These are phyloP conservation scores for Coemansia brasiliensis DNA, from an alignment of 192 early-diverging fungal genomes.

Conservation along the genomic window DNA sequence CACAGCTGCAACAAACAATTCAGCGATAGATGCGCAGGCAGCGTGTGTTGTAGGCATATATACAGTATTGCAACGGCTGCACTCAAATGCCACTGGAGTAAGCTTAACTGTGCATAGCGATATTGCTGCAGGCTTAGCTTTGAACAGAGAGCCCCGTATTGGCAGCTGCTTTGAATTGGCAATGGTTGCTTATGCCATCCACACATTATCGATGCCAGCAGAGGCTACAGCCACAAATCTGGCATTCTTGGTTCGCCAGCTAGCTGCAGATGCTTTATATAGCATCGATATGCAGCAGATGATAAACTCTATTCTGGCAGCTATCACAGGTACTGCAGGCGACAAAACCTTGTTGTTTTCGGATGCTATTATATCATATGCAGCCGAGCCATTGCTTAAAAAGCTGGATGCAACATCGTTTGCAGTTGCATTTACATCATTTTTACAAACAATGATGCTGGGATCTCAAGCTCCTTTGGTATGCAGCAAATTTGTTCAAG, in stretches of 20 bases:
- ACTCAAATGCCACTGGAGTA: not conserved
- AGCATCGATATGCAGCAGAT: not conserved
- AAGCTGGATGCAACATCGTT: constrained; percentile 15
- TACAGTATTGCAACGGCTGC: not conserved
- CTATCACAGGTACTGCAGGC: not conserved
- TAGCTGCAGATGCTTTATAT: constrained; percentile 1
- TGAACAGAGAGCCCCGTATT: not conserved
- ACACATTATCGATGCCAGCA: not conserved
- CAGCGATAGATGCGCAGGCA: not conserved
- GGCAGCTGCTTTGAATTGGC: constrained; percentile 9
- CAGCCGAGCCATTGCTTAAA: constrained; percentile 38
- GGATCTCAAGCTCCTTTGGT: not conserved
- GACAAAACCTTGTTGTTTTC: not conserved
- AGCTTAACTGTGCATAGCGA: not conserved
- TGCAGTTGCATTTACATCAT: constrained; percentile 16
- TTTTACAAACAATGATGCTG: constrained; percentile 10
- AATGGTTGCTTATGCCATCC: constrained; percentile 13
- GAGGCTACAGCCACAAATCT: constrained; percentile 6
- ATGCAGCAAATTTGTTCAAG: constrained; percentile 19
- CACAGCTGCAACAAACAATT: not conserved
- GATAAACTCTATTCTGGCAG: not conserved
- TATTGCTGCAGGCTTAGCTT: too few relatives aligned
- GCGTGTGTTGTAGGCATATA: not conserved
- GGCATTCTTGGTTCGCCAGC: constrained; percentile 17
- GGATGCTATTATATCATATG: constrained; percentile 10